Evolutionary conservation across 2,329 filamentous ascomycete species (phyloP), one percentile per base, ranked within the genome.

Genomic region (Thielaviopsis ethacetica): DNA sequence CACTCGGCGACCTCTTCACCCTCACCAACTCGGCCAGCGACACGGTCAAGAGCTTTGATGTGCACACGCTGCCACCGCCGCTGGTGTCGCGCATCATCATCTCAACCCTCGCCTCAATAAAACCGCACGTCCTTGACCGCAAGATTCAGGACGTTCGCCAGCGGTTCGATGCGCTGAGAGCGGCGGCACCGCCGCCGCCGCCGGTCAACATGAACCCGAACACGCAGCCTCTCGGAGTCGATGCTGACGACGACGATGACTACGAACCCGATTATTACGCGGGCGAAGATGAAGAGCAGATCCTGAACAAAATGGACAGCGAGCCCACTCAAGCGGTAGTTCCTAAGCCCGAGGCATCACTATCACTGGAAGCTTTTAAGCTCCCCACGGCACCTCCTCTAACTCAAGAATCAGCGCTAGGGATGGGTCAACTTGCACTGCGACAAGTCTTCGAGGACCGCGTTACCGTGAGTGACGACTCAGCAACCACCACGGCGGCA

Each of bases 221-320:
- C 58, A 84, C 81, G 1, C 75, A 79, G 15, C 79, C 79, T 1
- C 69, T 84, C 1, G 81, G 79, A 26, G 83, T 87, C 3, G 83
- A 86, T 6, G 83, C 85, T 9, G 90, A 95, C 50, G 91, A 95
- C 21, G 89, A 95, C 52, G 73, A 75, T 61, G 88, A 95, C 65
- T 96, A 96, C 67, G 91, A 96, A 66, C 91, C 91, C 0, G 87
- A 94, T 66, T 90, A 89, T 64, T 82, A 85, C 61, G 79, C 85
- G 9, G 81, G 83, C 41, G 88, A 94, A 68, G 83, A 88, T 63
- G 81, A 81, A 0, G 86, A 90, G 66, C 86, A 91, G 66, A 83
- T 88, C 34, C 71, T 85, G 54, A 88, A 91, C 69, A 87, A 87
- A 67, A 76, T 89, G 15, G 87, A 91, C 67, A 81, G 81, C 62